A percentile compares a stretch with the other conserved stretches of the same genome.
These are phyloP conservation scores for Boletus semigastroideus DNA, from an alignment of 1,284 basidiomycete genomes.

Conservation along the genomic window DNA sequence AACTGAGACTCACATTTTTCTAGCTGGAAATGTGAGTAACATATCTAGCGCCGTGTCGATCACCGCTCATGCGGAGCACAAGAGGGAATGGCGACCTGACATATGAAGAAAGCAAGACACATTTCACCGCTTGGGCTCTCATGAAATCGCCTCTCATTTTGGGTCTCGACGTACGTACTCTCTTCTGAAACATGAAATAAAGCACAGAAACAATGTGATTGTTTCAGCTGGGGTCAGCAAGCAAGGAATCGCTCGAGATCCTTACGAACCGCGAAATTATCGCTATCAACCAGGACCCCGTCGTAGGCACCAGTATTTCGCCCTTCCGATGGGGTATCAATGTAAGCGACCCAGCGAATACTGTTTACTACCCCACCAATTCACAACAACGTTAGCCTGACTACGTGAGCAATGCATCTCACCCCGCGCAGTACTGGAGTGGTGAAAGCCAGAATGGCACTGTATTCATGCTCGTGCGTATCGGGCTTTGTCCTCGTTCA, in stretches of 20 bases:
- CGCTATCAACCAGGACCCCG: conserved; percentile 67
- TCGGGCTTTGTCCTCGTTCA: not conserved
- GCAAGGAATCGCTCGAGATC: conserved; percentile 50
- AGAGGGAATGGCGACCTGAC: conserved; percentile 45
- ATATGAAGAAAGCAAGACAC: conserved; percentile 44
- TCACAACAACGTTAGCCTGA: conserved; percentile 41
- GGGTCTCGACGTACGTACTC: conserved; percentile 41
- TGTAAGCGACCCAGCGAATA: conserved; percentile 32
- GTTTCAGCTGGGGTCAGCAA: conserved; percentile 48
- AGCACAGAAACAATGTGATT: not conserved
- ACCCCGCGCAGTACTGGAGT: conserved; percentile 62
- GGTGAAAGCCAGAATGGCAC: conserved; percentile 55
- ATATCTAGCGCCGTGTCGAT: not conserved
- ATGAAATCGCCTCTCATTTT: conserved; percentile 51
- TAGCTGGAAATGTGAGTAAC: conserved; percentile 41
- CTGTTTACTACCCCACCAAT: not conserved
- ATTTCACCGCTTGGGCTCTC: conserved; percentile 50
- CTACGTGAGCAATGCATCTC: conserved; percentile 47
- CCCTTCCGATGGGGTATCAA: conserved; percentile 70
- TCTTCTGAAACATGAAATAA: not conserved
- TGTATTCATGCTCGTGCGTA: conserved; percentile 52
- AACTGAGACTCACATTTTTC: conserved; percentile 3
- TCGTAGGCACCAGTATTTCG: conserved; percentile 56
- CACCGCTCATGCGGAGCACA: not conserved
- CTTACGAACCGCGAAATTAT: conserved; percentile 64